phyloP scores from a whole-genome alignment of 139 green algal genomes.

The Coccomyxa sp. region DNA sequence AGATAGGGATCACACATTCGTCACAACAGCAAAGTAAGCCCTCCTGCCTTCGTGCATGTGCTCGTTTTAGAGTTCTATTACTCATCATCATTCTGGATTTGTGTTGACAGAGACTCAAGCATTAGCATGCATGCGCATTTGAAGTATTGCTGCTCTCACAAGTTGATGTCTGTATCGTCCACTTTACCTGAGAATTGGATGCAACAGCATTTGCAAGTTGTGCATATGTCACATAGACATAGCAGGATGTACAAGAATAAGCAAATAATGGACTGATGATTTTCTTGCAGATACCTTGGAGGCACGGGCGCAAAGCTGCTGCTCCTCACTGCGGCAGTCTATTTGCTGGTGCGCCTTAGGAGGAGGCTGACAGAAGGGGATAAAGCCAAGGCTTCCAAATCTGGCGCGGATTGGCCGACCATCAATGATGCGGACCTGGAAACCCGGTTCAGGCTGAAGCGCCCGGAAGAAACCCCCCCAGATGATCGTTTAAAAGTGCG shows the following conservation, averaged over 20 bases:
- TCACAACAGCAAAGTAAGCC: neutral
- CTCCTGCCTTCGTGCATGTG: neutral
- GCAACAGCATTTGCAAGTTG: neutral
- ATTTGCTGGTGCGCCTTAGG: neutral
- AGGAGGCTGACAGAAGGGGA: neutral
- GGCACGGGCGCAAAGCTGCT: neutral
- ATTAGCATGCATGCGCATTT: no score
- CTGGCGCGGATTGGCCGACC: no score
- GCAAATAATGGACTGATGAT: neutral
- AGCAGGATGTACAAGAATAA: neutral
- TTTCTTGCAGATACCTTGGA: neutral
- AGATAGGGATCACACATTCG: neutral
- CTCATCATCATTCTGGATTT: no score
- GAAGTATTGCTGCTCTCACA: neutral
- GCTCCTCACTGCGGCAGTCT: neutral
- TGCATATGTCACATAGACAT: neutral
- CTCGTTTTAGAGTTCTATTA: neutral
- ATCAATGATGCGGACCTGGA: neutral
- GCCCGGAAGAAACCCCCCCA: neutral
- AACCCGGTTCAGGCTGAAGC: neutral
- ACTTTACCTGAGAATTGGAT: neutral
- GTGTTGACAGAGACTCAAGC: no score
- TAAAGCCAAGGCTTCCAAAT: neutral
- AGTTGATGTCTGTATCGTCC: neutral
- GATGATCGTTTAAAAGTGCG: neutral